These are phyloP conservation scores for Tetratostichococcus sp. DNA, from an alignment of 139 green algal species.

Conservation along the genomic window DNA sequence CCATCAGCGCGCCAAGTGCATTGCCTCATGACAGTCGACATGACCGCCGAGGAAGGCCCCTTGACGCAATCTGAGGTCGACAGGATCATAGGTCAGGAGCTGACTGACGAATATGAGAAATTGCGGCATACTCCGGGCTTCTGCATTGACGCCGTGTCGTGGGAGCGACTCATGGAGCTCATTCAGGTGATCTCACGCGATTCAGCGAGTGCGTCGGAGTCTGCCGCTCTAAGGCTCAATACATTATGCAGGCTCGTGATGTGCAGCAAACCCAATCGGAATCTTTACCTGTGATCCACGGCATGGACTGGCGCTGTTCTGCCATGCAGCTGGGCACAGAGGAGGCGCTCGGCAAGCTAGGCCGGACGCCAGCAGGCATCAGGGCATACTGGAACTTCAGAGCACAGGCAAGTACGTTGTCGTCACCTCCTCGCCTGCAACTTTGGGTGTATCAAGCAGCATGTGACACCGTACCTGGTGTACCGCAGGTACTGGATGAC, in stretches of 20 bases:
- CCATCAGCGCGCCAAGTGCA: too few relatives aligned
- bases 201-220: not conserved
- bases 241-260: too few relatives aligned
- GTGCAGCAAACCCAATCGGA: too few relatives aligned
- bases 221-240: too few relatives aligned
- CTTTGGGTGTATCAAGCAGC: too few relatives aligned
- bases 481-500: not conserved
- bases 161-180: not conserved
- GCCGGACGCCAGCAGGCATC: not conserved
- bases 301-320: too few relatives aligned
- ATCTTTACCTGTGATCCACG: too few relatives aligned
- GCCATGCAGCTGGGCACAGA: not conserved
- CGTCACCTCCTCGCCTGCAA: too few relatives aligned
- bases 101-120: not conserved
- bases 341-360: slow-evolving; percentile 4
- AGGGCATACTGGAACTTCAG: not conserved
- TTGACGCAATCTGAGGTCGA: not conserved
- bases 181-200: not conserved
- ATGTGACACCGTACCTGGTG: too few relatives aligned
- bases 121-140: not conserved
- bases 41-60: too few relatives aligned
- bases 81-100: not conserved
- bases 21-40: too few relatives aligned
- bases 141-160: not conserved
- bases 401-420: not conserved